Conservation (phyloP, 495 filamentous ascomycete species). For the Aspergillus coremiiformis region DNA sequence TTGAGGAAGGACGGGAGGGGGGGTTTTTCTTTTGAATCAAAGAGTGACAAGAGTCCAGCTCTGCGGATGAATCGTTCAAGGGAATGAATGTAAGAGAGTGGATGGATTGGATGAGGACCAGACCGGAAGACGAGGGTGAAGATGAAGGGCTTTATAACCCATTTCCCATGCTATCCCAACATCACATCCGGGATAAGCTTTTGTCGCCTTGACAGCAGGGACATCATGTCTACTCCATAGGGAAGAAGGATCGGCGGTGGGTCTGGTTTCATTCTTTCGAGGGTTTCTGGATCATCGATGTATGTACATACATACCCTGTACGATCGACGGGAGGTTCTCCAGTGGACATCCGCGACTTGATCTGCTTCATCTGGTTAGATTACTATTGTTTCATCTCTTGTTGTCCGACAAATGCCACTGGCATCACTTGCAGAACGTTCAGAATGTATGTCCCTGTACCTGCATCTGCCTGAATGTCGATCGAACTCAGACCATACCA, state of each 20-base stretch:
- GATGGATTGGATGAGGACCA: not conserved
- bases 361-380: not conserved
- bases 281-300: not conserved
- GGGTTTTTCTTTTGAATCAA: not conserved
- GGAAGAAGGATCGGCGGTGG: not conserved
- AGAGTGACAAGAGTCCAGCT: slow-evolving; percentile 3
- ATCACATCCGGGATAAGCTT: not conserved
- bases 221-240: not conserved
- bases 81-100: not conserved
- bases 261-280: not conserved
- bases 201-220: not conserved
- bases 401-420: not conserved
- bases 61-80: not conserved
- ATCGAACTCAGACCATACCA: not conserved
- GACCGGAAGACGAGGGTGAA: not conserved
- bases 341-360: not conserved
- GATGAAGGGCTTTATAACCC: not conserved
- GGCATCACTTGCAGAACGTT: not conserved
- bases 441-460: not conserved
- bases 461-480: not conserved
- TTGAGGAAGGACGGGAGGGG: not conserved
- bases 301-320: too few relatives aligned
- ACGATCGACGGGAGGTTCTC: too few relatives aligned
- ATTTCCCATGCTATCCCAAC: not conserved
- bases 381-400: not conserved